These are phyloP conservation scores for Tulasnella sp. DNA, from an alignment of 768 basidiomycete genomes.

Conservation along the genomic window DNA sequence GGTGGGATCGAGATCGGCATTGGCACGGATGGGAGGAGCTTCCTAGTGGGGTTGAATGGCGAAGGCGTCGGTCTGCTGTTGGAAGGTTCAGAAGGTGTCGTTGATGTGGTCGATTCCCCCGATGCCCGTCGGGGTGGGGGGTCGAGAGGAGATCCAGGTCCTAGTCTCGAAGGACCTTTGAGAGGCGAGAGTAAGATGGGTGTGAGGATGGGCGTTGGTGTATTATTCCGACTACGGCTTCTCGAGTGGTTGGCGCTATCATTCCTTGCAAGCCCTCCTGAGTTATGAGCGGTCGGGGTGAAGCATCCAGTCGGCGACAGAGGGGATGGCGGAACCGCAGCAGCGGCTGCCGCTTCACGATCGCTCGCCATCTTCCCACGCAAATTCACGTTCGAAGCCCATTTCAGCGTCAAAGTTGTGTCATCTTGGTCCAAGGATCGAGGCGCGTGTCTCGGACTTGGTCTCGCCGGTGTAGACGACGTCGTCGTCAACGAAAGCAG, in stretches of 20 bases:
- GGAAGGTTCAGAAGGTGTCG: no score
- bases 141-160: no score
- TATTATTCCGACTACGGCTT: not conserved
- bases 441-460: not conserved
- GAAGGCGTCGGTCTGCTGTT: no score
- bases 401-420: not conserved
- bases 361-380: not conserved
- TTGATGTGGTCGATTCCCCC: no score
- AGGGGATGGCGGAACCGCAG: not conserved
- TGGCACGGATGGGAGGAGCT: no score
- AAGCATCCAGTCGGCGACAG: not conserved
- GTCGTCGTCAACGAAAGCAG: not conserved
- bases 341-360: no score
- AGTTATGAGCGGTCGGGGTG: no score
- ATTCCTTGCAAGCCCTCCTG: not conserved
- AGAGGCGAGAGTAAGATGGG: not conserved
- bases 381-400: not conserved
- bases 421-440: not conserved
- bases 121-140: no score
- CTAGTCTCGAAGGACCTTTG: not conserved
- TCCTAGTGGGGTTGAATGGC: no score
- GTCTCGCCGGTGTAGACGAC: not conserved
- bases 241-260: not conserved
- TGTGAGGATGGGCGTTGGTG: not conserved
- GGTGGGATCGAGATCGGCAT: no score